phyloP scores from a whole-genome alignment of 2,329 filamentous ascomycete species.

The Cytospora piceae region DNA sequence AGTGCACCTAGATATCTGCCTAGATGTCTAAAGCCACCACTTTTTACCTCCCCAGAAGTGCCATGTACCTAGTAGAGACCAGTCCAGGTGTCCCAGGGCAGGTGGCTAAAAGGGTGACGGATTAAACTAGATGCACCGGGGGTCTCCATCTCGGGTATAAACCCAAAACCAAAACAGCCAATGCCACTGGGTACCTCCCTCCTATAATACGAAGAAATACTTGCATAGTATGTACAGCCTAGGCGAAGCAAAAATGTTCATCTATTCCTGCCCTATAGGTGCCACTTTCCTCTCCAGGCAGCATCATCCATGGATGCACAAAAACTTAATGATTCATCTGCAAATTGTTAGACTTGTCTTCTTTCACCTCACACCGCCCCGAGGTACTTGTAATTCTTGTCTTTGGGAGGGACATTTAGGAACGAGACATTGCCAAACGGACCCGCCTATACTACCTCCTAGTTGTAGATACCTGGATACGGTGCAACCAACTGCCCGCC shows the following conservation, averaged over 20 bases:
- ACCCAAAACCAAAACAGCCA: background rate
- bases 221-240: background rate
- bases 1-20: background rate
- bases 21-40: background rate
- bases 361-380: background rate
- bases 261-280: slow-evolving; percentile 6
- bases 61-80: background rate
- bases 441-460: background rate
- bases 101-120: background rate
- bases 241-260: slow-evolving; percentile 1
- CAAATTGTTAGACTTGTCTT: slow-evolving; percentile 1
- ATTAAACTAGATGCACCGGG: background rate
- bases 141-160: background rate
- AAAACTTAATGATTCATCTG: background rate
- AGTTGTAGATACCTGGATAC: background rate
- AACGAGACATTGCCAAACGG: slow-evolving; percentile 1
- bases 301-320: background rate
- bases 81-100: background rate
- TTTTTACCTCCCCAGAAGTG: background rate
- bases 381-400: background rate
- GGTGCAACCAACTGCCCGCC: background rate
- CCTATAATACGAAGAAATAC: background rate
- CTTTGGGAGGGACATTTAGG: background rate
- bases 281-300: background rate
- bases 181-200: background rate